phyloP scores from a whole-genome alignment of 1,139 yeast genomes.

The Suhomyces choctaworum region DNA sequence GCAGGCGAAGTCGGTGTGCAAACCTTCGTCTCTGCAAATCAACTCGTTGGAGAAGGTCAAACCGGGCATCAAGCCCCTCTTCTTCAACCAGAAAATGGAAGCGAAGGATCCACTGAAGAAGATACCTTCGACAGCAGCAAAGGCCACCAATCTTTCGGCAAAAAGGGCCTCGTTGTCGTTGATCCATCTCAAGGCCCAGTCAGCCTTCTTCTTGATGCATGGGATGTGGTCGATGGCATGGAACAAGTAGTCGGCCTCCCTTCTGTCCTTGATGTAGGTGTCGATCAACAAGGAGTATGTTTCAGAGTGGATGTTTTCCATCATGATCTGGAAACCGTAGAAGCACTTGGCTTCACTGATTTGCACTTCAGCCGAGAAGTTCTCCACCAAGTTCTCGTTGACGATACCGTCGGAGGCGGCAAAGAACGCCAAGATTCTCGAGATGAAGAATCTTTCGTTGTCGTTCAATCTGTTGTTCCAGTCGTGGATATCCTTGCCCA shows the following conservation, averaged over 20 bases:
- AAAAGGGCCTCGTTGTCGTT: constrained; percentile 81
- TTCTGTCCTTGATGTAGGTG: constrained; percentile 92
- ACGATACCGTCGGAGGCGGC: constrained; percentile 99
- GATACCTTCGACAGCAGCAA: constrained; percentile 98
- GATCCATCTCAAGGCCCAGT: constrained; percentile 98
- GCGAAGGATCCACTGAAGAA: constrained; percentile 98
- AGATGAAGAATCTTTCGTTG: constrained; percentile 86
- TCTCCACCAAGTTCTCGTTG: constrained; percentile 94
- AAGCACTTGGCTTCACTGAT: constrained; percentile 97
- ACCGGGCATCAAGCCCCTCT: constrained; percentile 98
- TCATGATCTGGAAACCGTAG: constrained; percentile 99
- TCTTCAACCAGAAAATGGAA: constrained; percentile 95
- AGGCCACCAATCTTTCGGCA: constrained; percentile 95
- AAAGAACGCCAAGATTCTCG: constrained; percentile 94
- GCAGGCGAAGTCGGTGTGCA: constrained; percentile 98
- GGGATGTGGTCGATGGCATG: constrained; percentile 95
- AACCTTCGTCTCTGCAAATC: constrained; percentile 97
- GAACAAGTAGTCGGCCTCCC: constrained; percentile 83
- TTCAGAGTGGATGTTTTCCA: constrained; percentile 98
- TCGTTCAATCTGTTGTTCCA: constrained; percentile 85
- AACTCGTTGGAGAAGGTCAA: constrained; percentile 94
- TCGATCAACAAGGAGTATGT: constrained; percentile 93
- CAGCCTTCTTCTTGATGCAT: constrained; percentile 93
- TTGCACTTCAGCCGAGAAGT: constrained; percentile 96
- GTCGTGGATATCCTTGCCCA: constrained; percentile 85